Percentiles rank a stretch among this genome's conserved stretches.
These are phyloP conservation scores for Jaminaea rosea DNA, from an alignment of 1,284 basidiomycete species.

Conservation along the genomic window DNA sequence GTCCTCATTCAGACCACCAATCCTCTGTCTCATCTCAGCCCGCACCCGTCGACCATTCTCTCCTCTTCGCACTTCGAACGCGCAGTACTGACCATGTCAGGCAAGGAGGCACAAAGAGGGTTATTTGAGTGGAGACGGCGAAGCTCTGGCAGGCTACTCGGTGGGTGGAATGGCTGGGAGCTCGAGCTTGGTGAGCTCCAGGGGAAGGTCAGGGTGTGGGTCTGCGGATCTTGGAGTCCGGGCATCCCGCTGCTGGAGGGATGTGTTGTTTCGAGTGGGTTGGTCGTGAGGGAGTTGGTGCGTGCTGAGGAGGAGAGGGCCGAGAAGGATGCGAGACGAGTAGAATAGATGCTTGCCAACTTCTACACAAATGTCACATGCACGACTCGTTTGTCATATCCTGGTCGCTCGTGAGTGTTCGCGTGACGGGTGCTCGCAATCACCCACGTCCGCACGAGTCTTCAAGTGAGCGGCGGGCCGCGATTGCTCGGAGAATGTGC, in stretches of 20 bases:
- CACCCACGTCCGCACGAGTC: too few relatives aligned
- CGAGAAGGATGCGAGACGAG: too few relatives aligned
- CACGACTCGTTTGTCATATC: too few relatives aligned
- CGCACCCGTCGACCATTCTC: constrained; percentile 11
- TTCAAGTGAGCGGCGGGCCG: too few relatives aligned
- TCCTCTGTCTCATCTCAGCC: constrained; percentile 17
- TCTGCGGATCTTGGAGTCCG: constrained; percentile 21
- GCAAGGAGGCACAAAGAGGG: constrained; percentile 4
- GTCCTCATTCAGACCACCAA: constrained; percentile 41
- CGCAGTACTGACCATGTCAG: constrained; percentile 18
- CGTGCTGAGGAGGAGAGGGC: too few relatives aligned
- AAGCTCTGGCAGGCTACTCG: background rate
- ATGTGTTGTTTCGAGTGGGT: constrained; percentile 15
- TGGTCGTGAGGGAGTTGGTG: constrained; percentile 10
- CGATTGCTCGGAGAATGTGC: too few relatives aligned
- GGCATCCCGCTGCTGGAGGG: constrained; percentile 28
- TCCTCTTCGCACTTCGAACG: constrained; percentile 25
- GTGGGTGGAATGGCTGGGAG: background rate
- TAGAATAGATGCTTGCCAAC: too few relatives aligned
- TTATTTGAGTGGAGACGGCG: constrained; percentile 13
- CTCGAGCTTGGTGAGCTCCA: constrained; percentile 7
- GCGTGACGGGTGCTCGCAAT: too few relatives aligned
- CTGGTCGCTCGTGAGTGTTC: too few relatives aligned
- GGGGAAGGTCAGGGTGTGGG: constrained; percentile 11
- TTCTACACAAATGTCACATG: too few relatives aligned